These are phyloP conservation scores for Agrocybe praecox DNA, from an alignment of 768 basidiomycete genomes.

Conservation along the genomic window DNA sequence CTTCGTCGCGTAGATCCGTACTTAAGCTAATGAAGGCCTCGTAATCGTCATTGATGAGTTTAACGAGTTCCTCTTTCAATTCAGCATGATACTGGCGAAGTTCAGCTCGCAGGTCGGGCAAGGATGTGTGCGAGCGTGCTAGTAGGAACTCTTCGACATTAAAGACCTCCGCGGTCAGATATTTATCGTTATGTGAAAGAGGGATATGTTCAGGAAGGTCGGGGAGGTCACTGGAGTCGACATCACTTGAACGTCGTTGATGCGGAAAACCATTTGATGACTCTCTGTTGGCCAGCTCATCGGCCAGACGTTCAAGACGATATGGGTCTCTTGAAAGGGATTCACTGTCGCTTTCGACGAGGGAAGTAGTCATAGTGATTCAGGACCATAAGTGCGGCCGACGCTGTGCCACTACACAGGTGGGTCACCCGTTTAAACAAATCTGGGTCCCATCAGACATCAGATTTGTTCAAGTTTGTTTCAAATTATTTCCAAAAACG, in stretches of 20 bases:
- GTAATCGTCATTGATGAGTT: slow-evolving; percentile 97
- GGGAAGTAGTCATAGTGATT: slow-evolving; percentile 5
- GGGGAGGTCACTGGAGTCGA: slow-evolving; percentile 27
- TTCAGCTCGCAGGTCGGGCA: slow-evolving; percentile 87
- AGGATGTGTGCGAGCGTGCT: slow-evolving; percentile 80
- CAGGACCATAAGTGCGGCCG: not conserved
- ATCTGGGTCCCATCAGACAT: too few relatives aligned
- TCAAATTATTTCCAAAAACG: too few relatives aligned
- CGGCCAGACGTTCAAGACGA: slow-evolving; percentile 70
- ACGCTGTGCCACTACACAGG: too few relatives aligned
- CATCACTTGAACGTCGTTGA: slow-evolving; percentile 6
- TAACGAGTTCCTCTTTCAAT: slow-evolving; percentile 92
- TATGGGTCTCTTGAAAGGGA: slow-evolving; percentile 51
- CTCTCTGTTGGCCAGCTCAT: slow-evolving; percentile 68
- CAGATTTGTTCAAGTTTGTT: too few relatives aligned
- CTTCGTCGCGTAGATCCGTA: slow-evolving; percentile 89
- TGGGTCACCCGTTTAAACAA: too few relatives aligned
- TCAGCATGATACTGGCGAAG: slow-evolving; percentile 81
- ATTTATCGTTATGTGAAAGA: slow-evolving; percentile 78
- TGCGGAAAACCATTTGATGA: slow-evolving; percentile 16
- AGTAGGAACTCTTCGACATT: slow-evolving; percentile 87
- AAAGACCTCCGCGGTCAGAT: slow-evolving; percentile 70
- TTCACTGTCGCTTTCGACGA: slow-evolving; percentile 6
- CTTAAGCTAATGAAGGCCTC: slow-evolving; percentile 97
- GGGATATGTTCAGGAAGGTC: slow-evolving; percentile 69